These are phyloP conservation scores for Sanghuangporus weigelae DNA, from an alignment of 1,284 basidiomycete species.

Conservation along the genomic window DNA sequence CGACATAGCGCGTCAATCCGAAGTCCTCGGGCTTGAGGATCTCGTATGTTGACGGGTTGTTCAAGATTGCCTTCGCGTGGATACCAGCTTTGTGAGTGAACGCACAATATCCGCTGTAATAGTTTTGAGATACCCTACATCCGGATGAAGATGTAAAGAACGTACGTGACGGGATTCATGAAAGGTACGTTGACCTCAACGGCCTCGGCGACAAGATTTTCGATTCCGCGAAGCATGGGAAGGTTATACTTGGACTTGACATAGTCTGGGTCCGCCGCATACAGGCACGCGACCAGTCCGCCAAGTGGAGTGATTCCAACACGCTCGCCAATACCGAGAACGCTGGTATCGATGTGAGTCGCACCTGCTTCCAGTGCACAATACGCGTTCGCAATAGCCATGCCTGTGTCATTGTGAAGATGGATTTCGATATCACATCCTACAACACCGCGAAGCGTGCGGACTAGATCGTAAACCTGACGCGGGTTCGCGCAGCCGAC, in stretches of 20 bases:
- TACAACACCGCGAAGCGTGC: constrained; percentile 94
- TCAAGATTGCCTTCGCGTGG: constrained; percentile 99
- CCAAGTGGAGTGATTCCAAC: constrained; percentile 99
- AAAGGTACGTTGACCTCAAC: constrained; percentile 98
- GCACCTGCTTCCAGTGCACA: constrained; percentile 98
- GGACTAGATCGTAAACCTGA: constrained; percentile 97
- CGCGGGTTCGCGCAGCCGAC: constrained; percentile 98
- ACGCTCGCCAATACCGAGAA: constrained; percentile 97
- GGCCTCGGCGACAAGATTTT: constrained; percentile 98
- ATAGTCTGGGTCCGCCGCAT: constrained; percentile 95
- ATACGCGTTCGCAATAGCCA: constrained; percentile 98
- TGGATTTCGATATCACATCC: constrained; percentile 97
- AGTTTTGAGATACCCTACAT: background rate
- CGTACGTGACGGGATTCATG: constrained; percentile 88
- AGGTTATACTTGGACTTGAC: constrained; percentile 99
- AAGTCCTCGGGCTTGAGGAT: constrained; percentile 98
- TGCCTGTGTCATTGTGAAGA: constrained; percentile 98
- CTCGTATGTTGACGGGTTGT: constrained; percentile 99
- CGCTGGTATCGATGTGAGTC: constrained; percentile 97
- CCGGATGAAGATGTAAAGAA: constrained; percentile 15
- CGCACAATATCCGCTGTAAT: constrained; percentile 86
- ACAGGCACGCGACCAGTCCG: constrained; percentile 95
- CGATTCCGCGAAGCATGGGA: constrained; percentile 94
- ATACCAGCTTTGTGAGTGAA: constrained; percentile 99
- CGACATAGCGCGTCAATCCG: constrained; percentile 95